Evolutionary conservation across 306 rosid genomes (phyloP), one percentile per base, ranked within the genome.

Genomic region (Benincasa hispida): DNA sequence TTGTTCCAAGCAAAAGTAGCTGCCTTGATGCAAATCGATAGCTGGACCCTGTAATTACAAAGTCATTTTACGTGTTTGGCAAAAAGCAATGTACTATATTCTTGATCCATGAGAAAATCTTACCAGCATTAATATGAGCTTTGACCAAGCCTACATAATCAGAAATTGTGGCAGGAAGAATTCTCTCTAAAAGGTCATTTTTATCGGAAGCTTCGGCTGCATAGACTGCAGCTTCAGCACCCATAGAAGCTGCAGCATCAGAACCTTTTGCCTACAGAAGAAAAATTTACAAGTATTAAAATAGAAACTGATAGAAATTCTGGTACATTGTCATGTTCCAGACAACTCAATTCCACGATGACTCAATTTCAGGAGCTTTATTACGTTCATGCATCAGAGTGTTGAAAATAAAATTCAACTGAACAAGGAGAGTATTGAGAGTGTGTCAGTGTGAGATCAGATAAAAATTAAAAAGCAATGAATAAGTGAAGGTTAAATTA

Each of bases 141-240:
- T 89, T 90, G 75, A 92, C 91, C 83, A 92, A 76, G 76, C 85
- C 91, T 84, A 90, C 86, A 76, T 87, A 94, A 66, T 94, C 96
- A 82, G 87, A 84, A 72, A 94, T 87, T 27, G 93, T 87, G 63
- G 87, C 84, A 30, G 99, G 99, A 62, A 94, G 91, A 81, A 90
- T 86, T 79, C 82, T 82, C 87, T 94, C 99, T 30, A 94, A 83
- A 68, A 94, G 96, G 76, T 94, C 97, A 83, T 90, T 94, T 77
- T 79, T 87, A 80, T 90, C 91, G 17, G 96, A 89, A 76, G 99
- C 97, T 90, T 92, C 97, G 25, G 96, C 89, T 1, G 99, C 99
- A 87, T 94, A 94, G 35, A 94, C 96, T 67, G 89, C 91, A 32
- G 99, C 99, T 86, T 91, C 99, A 48, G 97, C 83, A 35, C 99